Conservation (phyloP, 768 basidiomycete species). For the Naganishia vishniacii region DNA sequence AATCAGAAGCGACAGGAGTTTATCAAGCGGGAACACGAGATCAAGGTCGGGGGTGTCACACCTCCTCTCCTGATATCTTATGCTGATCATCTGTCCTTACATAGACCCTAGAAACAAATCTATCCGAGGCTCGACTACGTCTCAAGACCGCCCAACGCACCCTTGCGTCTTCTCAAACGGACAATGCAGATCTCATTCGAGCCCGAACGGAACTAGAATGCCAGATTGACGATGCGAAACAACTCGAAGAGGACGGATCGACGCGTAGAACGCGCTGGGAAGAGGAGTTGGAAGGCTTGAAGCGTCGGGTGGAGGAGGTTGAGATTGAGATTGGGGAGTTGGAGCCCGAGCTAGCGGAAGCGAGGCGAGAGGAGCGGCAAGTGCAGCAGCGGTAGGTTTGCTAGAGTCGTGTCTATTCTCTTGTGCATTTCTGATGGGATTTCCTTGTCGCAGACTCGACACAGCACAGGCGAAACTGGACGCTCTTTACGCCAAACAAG, state of each 20-base stretch:
- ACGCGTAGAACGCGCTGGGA: conserved; percentile 62
- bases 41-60: conserved; percentile 59
- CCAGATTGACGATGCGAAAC: conserved; percentile 67
- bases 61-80: too few relatives aligned
- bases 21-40: conserved; percentile 74
- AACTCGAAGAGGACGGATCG: conserved; percentile 61
- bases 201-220: conserved; percentile 82
- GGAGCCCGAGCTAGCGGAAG: conserved; percentile 64
- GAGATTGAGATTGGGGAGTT: conserved; percentile 62
- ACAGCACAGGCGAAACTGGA: conserved; percentile 65
- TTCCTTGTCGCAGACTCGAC: conserved; percentile 56
- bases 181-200: conserved; percentile 79
- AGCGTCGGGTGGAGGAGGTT: conserved; percentile 60
- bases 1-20: conserved; percentile 77
- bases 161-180: conserved; percentile 69
- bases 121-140: conserved; percentile 64
- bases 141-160: conserved; percentile 66
- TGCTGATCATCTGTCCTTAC: neutral
- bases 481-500: conserved; percentile 82
- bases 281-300: conserved; percentile 60
- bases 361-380: conserved; percentile 51
- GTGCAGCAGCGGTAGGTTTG: conserved; percentile 53
- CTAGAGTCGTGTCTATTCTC: neutral
- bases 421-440: conserved; percentile 13
- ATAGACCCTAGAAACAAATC: conserved; percentile 67